These are phyloP conservation scores for Chaetomium globosum DNA, from an alignment of 2,329 filamentous ascomycete species.

Conservation along the genomic window DNA sequence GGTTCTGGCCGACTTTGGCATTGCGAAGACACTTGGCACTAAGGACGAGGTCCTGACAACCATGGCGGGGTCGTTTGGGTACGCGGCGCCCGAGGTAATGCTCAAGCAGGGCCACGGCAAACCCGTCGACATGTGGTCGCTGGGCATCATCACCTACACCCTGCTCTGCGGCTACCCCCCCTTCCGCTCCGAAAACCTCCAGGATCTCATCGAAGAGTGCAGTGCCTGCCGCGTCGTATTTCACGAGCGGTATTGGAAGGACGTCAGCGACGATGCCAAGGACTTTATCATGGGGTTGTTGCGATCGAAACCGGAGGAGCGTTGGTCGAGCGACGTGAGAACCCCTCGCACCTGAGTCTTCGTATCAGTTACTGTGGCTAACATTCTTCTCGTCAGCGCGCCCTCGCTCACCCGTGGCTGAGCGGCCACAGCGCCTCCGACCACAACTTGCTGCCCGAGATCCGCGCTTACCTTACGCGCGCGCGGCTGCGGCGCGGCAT, in stretches of 20 bases:
- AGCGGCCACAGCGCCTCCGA: constrained; percentile 89
- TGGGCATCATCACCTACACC: constrained; percentile 98
- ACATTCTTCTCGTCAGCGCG: constrained; percentile 56
- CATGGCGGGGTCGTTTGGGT: constrained; percentile 98
- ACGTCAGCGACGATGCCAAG: constrained; percentile 93
- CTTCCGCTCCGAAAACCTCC: constrained; percentile 91
- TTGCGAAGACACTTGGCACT: constrained; percentile 94
- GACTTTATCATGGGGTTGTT: constrained; percentile 85
- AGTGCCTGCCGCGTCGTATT: constrained; percentile 82
- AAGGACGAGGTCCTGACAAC: constrained; percentile 92
- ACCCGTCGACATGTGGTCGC: constrained; percentile 98
- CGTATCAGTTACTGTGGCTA: constrained; percentile 23
- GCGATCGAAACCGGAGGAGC: constrained; percentile 73
- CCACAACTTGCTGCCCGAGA: constrained; percentile 96
- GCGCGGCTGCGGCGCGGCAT: constrained; percentile 90
- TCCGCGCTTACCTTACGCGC: constrained; percentile 89
- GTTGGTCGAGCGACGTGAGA: constrained; percentile 74
- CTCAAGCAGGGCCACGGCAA: constrained; percentile 96
- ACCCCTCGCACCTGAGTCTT: not conserved
- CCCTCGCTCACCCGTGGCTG: constrained; percentile 83
- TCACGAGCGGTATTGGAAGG: constrained; percentile 98
- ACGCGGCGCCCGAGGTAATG: constrained; percentile 98
- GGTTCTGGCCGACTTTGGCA: constrained; percentile 95
- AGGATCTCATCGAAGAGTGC: constrained; percentile 94
- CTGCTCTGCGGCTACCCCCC: constrained; percentile 97